These are phyloP conservation scores for Aspergillus diversus DNA, from an alignment of 495 filamentous ascomycete genomes.

Conservation along the genomic window DNA sequence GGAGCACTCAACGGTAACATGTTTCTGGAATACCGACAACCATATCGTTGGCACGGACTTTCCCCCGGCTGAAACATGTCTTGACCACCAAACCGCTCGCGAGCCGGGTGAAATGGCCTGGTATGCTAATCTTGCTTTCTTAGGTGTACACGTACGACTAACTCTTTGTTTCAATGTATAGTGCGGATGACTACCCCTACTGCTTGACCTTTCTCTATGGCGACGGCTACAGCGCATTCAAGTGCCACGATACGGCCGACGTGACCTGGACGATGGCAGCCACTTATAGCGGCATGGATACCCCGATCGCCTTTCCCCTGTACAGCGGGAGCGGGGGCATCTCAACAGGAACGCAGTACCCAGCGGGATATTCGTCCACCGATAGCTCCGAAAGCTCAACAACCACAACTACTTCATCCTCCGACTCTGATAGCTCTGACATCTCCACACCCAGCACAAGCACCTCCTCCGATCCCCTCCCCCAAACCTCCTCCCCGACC, in stretches of 20 bases:
- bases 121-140: background rate
- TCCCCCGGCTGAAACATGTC: background rate
- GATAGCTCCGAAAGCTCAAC: no score
- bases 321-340: background rate
- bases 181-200: background rate
- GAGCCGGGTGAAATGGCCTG: background rate
- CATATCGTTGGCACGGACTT: background rate
- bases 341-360: background rate
- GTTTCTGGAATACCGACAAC: constrained; percentile 1
- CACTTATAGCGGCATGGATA: background rate
- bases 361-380: background rate
- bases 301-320: background rate
- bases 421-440: background rate
- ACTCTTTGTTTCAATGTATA: background rate
- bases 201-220: background rate
- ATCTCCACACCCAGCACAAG: background rate
- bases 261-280: background rate
- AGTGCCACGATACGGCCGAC: background rate
- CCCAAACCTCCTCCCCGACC: no score
- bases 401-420: background rate
- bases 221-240: background rate
- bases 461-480: background rate
- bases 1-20: background rate
- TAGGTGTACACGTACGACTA: background rate
- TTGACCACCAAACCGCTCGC: background rate